Evolutionary conservation across 2,329 filamentous ascomycete species (phyloP).

Genomic region (Apiospora aurea): DNA sequence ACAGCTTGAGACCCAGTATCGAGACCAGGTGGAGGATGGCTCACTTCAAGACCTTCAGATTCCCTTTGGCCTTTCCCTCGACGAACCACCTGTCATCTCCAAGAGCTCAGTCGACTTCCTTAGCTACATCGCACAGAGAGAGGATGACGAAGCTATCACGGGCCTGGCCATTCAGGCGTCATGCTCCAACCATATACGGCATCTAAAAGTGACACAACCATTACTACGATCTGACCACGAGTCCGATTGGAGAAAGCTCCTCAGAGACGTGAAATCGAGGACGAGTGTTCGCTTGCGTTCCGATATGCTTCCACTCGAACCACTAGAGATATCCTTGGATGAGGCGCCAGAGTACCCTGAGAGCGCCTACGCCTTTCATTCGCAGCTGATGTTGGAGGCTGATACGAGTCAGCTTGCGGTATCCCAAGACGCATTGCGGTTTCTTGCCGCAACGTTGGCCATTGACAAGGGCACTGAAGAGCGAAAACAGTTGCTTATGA

Average conservation of each 20-base stretch:
- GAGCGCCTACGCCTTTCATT: slow-evolving; percentile 28
- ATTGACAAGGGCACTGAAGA: neutral
- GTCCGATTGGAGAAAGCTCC: slow-evolving; percentile 37
- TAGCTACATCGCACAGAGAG: slow-evolving; percentile 27
- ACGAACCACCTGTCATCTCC: slow-evolving; percentile 33
- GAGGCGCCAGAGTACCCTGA: slow-evolving; percentile 38
- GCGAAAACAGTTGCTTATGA: neutral
- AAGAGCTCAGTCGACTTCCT: slow-evolving; percentile 32
- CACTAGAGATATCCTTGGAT: slow-evolving; percentile 34
- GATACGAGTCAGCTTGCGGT: slow-evolving; percentile 36
- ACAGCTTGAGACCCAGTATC: slow-evolving; percentile 9
- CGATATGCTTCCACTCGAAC: slow-evolving; percentile 36
- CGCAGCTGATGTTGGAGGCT: slow-evolving; percentile 25
- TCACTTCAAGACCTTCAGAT: slow-evolving; percentile 33
- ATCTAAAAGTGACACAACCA: slow-evolving; percentile 38
- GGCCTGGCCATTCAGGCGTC: slow-evolving; percentile 20
- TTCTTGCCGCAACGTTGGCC: slow-evolving; percentile 25
- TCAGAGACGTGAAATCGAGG: slow-evolving; percentile 29
- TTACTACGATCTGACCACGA: slow-evolving; percentile 38
- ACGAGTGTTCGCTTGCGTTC: slow-evolving; percentile 30
- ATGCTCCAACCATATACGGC: slow-evolving; percentile 22
- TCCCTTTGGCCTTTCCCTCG: slow-evolving; percentile 27
- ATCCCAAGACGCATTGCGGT: slow-evolving; percentile 28
- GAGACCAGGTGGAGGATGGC: slow-evolving; percentile 20
- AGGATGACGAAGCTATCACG: slow-evolving; percentile 22